These are phyloP conservation scores for Limtongia smithiae DNA, from an alignment of 805 yeast species.

Conservation along the genomic window DNA sequence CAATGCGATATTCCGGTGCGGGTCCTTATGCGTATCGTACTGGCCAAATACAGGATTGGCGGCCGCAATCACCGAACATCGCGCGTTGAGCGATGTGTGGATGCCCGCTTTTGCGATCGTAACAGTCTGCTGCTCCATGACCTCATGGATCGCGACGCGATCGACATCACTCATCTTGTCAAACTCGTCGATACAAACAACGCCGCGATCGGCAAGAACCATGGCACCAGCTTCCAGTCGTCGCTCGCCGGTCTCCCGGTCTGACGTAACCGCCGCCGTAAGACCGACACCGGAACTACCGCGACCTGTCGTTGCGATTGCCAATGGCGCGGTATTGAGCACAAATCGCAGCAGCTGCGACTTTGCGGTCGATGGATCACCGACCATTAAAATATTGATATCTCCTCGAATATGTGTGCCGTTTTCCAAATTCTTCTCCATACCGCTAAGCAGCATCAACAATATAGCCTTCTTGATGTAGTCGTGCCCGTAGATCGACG, in stretches of 20 bases:
- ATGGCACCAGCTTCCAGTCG: conserved; percentile 98
- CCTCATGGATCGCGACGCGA: conserved; percentile 98
- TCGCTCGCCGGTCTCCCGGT: conserved; percentile 95
- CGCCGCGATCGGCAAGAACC: conserved; percentile 96
- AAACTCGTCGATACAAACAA: conserved; percentile 97
- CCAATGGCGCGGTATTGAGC: conserved; percentile 88
- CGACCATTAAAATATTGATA: conserved; percentile 92
- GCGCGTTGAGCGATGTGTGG: conserved; percentile 91
- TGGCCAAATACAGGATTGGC: conserved; percentile 98
- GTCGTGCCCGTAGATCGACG: conserved; percentile 91
- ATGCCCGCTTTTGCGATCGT: conserved; percentile 98
- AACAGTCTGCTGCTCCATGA: conserved; percentile 98
- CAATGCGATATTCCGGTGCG: conserved; percentile 91
- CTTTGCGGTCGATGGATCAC: conserved; percentile 98
- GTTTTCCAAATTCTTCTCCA: conserved; percentile 86
- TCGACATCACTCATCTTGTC: conserved; percentile 97
- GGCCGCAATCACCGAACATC: conserved; percentile 96
- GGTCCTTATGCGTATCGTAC: conserved; percentile 91
- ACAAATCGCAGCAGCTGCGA: conserved; percentile 94
- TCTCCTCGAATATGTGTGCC: conserved; percentile 98
- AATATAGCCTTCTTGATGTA: conserved; percentile 87
- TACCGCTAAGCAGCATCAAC: conserved; percentile 88
- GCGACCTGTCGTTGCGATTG: conserved; percentile 97
- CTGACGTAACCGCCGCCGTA: conserved; percentile 96
- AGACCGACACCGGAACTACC: conserved; percentile 99